Base-by-base conservation (phyloP, 495 filamentous ascomycete species). In the Corynascus novoguineensis region DNA sequence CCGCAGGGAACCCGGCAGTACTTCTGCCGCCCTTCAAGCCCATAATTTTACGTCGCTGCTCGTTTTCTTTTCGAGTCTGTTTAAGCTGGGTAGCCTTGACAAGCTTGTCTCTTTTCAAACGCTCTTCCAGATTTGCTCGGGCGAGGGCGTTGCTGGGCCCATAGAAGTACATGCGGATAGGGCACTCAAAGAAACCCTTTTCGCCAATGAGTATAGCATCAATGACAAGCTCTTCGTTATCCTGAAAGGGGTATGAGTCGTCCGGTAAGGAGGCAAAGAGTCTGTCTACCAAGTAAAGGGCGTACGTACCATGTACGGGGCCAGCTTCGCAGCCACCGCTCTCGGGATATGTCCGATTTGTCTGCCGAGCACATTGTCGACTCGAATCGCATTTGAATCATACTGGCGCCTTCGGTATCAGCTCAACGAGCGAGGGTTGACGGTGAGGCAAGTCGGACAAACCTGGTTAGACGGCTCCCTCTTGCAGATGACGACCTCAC, bases 301-400 rank as follows among this genome's bases (percentile, higher is more conserved):
- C n/a, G n/a, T n/a, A 38, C 50, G 34, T 42, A 66, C 71, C 35
- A 96, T 78, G 62, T 89, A 91, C 1, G 77, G 80, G 0, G 89
- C 86, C 24, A 97, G 73, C 66, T 88, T 91, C 12, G 74, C 70
- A 2, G 86, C 89, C 27, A 89, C 65, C 0, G 53, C 66, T 14
- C 81, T 72, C 2, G 88, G 86, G 38, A 97, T 78, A 68, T 96
- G 89, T 3, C 92, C 92, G 56, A 96, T 87, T 62, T 95, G 90
- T 3, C 56, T 67, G 21, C 85, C 78, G 69, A 86, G 81, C n/a
- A 90, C 87, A 70, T 95, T 96, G 58, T 86, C 75, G 2, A 93
- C 80, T 6, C 83, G 82, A 48, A 96, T 88, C 3, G 90, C 90
- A 73, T 95, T 95, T 4, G 65, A 56, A 62, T 93, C 89, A 62